Conservation (phyloP, 108 stramenopile species). For the Nannochloropsis granulata region DNA sequence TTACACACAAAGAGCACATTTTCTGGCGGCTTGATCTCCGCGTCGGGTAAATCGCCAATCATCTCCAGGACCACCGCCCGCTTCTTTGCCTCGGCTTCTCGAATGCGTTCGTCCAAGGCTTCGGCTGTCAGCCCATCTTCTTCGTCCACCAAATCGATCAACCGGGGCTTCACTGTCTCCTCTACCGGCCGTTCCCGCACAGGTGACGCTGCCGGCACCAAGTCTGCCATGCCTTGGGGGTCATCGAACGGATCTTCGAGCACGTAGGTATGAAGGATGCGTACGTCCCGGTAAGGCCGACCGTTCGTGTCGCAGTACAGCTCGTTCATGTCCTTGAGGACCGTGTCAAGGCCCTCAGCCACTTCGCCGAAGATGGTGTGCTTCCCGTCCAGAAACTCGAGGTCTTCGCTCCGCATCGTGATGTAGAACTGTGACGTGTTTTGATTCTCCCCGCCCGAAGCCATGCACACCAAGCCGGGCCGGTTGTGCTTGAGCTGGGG, state of each 20-base stretch:
- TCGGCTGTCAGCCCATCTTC: slow-evolving; percentile 28
- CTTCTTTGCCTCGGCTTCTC: slow-evolving; percentile 26
- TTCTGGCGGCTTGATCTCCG: slow-evolving; percentile 66
- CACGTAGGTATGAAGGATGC: slow-evolving; percentile 70
- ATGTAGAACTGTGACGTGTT: slow-evolving; percentile 78
- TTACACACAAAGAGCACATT: slow-evolving; percentile 97
- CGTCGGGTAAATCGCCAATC: slow-evolving; percentile 62
- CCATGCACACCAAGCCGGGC: slow-evolving; percentile 40
- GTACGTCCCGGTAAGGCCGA: slow-evolving; percentile 83
- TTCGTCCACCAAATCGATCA: slow-evolving; percentile 27
- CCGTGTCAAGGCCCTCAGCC: slow-evolving; percentile 67
- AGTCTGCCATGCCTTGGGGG: not conserved
- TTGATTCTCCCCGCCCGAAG: slow-evolving; percentile 49
- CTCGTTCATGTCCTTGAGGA: slow-evolving; percentile 60
- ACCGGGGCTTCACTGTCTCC: slow-evolving; percentile 52
- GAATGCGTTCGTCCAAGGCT: slow-evolving; percentile 25
- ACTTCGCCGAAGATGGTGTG: slow-evolving; percentile 69
- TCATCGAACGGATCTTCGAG: slow-evolving; percentile 80
- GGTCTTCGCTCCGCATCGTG: slow-evolving; percentile 52
- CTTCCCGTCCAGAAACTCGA: slow-evolving; percentile 38
- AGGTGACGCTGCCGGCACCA: slow-evolving; percentile 21
- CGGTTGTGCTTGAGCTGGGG: slow-evolving; percentile 23
- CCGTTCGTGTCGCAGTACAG: slow-evolving; percentile 75
- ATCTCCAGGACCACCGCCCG: slow-evolving; percentile 95
- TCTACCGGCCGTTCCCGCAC: slow-evolving; percentile 47